Evolutionary conservation across 2,329 filamentous ascomycete genomes (phyloP), one percentile per base, ranked within the genome.

Genomic region (Fusarium begoniae): DNA sequence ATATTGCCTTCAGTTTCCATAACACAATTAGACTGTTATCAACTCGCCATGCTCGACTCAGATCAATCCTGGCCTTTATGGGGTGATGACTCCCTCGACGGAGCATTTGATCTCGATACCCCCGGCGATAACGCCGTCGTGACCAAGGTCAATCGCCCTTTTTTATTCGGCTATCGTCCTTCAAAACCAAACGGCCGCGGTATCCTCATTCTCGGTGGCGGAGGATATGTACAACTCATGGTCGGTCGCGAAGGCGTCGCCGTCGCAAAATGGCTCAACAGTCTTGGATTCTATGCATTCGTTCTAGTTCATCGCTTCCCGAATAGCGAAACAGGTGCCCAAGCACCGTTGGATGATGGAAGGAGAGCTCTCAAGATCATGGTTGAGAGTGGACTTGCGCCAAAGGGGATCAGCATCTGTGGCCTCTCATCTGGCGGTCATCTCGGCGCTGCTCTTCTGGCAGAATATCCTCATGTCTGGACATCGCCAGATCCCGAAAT

Each of bases 251-350:
- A 77, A 53, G 75, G 75, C 5, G 22, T 76, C 35, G 48, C 62
- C 9, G 47, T 78, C 8, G 75, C 75, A 32, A 75, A 65, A 37
- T 77, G 75, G 75, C 54, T 77, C 3, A 77, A 55, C 45, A 66
- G 47, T 14, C 68, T 76, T n/a, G 75, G 75, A 0, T 78, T 77
- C 53, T 70, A 77, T 43, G 74, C 75, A 0, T 77, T 77, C n/a
- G 75, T 77, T 10, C 65, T 77, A 0, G 72, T 77, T 1, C 75
- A 77, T n/a, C 74, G 75, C 3, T 77, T 78, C 38, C 75, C 75
- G 1, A 72, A 48, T 5, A 64, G 61, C 10, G 43, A 74, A 6
- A 63, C 65, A 4, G 58, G 72, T 2, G 50, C 72, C 1, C 73
- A 73, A 4, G 74, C 74, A 6, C 75, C 75, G 2, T 12, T 77